Evolutionary conservation across 345 rosid genomes (phyloP), one percentile per base, ranked within the genome.

Genomic region (Lepidium sativum): DNA sequence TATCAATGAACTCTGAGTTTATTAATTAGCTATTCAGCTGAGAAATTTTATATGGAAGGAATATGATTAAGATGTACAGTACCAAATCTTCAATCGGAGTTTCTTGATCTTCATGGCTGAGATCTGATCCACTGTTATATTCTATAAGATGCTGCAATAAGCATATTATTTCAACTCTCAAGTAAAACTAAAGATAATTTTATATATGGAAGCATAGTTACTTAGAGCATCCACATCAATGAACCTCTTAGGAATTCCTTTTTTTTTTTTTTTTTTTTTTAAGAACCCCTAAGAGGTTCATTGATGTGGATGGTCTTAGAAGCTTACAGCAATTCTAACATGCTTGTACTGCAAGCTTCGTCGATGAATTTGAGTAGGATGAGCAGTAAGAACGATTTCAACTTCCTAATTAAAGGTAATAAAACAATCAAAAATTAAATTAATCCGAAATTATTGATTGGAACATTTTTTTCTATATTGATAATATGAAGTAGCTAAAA

Each of bases 341-440:
- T 92, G 98, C 71, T 89, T 92, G 77, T 92, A 89, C 58, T 92
- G 98, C 79, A 89, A 82, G 67, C n/a, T 97, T 43, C 96, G 86
- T 6, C 95, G 88, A 50, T 83, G 83, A 63, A 86, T 88, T 77
- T 91, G 98, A 73, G 98, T 91, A 48, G 98, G 98, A 67, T 91
- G n/a, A n/a, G 98, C 98, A 51, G 98, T 91, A 49, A 91, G 96
- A 78, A 91, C 98, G 67, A 91, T 91, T 82, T 91, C 98, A 65
- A 91, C 88, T 75, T 80, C 95, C n/a, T n/a, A n/a, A n/a, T n/a
- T n/a, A n/a, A n/a, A n/a, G n/a, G n/a, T n/a, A n/a, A n/a, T n/a
- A n/a, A n/a, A n/a, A n/a, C n/a, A n/a, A n/a, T n/a, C n/a, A n/a
- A n/a, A n/a, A n/a, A n/a, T 34, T 33, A 47, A 17, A 61, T 18